Conservation (phyloP, 495 filamentous ascomycete genomes). For the Penicillium ochrochloron region DNA sequence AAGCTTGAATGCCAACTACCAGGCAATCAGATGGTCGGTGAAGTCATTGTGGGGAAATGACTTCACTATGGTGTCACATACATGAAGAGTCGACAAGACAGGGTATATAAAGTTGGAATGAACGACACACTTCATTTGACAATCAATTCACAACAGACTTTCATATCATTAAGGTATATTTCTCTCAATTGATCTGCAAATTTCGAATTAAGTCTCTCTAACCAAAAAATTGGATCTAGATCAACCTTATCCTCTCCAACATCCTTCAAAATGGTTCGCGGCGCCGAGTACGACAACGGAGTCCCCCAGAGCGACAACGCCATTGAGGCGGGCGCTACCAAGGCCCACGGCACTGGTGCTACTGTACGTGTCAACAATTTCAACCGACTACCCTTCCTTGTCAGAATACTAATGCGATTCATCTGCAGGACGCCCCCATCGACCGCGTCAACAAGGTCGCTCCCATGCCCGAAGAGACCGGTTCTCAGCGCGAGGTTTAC, state of each 20-base stretch:
- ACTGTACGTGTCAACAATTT: slow-evolving; percentile 34
- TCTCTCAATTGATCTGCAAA: neutral
- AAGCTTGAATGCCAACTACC: neutral
- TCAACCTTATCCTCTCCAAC: slow-evolving; percentile 7
- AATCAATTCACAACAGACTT: neutral
- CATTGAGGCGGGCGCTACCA: slow-evolving; percentile 50
- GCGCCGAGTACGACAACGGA: slow-evolving; percentile 55
- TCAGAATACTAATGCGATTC: slow-evolving; percentile 7
- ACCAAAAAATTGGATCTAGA: neutral
- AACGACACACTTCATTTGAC: neutral
- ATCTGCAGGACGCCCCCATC: slow-evolving; percentile 41
- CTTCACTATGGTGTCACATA: slow-evolving; percentile 46
- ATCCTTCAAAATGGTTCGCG: slow-evolving; percentile 51
- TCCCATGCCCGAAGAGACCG: slow-evolving; percentile 46
- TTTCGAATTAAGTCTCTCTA: neutral
- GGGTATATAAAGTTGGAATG: neutral
- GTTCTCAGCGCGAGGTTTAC: slow-evolving; percentile 34
- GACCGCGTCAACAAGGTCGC: slow-evolving; percentile 49
- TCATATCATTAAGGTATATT: neutral
- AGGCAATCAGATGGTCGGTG: slow-evolving; percentile 26
- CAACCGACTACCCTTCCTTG: neutral
- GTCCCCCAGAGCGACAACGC: slow-evolving; percentile 55
- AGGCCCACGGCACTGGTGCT: slow-evolving; percentile 46
- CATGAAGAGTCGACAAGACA: neutral
- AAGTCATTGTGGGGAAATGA: slow-evolving; percentile 44